phyloP scores from a whole-genome alignment of 441 rosid species.

The Erodium texanum region DNA sequence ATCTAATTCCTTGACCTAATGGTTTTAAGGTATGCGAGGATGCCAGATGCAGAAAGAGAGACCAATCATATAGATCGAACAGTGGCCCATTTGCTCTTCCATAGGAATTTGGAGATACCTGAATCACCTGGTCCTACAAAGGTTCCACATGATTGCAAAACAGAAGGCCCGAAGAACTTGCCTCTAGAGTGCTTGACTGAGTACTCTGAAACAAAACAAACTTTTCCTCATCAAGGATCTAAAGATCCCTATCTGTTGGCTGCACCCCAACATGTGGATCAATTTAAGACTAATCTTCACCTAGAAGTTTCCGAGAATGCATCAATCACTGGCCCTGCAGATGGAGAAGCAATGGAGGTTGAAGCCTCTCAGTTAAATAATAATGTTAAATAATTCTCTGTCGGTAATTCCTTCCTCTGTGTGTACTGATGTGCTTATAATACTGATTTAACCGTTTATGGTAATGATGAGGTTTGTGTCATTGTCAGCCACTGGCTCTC shows the following conservation, averaged over 20 bases:
- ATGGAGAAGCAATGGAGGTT: conserved; percentile 28
- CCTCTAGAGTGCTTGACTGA: no score
- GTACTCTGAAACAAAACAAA: no score
- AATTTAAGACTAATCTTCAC: conserved; percentile 24
- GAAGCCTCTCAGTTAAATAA: conserved; percentile 37
- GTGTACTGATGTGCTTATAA: conserved; percentile 9
- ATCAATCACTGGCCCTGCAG: conserved; percentile 36
- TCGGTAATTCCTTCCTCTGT: conserved; percentile 47
- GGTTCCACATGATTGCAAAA: conserved; percentile 18
- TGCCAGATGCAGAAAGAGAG: conserved; percentile 61
- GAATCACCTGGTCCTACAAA: conserved; percentile 51
- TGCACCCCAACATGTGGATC: conserved; percentile 21
- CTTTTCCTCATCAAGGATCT: no score
- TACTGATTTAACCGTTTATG: conserved; percentile 5
- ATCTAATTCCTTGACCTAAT: background rate
- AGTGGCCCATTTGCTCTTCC: conserved; percentile 87
- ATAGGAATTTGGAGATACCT: conserved; percentile 56
- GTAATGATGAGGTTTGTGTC: conserved; percentile 8
- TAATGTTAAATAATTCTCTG: background rate
- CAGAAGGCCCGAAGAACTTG: no score
- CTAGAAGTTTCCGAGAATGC: conserved; percentile 39
- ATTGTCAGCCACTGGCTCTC: conserved; percentile 30
- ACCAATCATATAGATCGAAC: conserved; percentile 87
- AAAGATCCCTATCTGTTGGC: background rate
- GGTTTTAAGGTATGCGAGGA: conserved; percentile 31